Base-by-base conservation (phyloP, 495 filamentous ascomycete species). In the Penicillium silybi region DNA sequence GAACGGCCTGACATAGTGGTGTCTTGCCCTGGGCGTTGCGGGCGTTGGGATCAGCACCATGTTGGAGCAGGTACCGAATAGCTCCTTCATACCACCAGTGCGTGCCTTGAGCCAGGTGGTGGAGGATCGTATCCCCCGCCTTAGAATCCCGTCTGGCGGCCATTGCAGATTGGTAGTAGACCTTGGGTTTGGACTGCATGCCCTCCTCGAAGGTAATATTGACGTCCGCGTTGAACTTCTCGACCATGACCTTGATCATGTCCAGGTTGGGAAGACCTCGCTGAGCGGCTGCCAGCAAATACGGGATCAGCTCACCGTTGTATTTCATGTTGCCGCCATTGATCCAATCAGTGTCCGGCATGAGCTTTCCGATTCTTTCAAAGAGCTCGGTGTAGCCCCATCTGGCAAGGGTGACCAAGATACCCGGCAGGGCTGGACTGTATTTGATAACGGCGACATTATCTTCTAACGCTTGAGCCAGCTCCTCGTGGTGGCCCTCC, bases 31-130 rank as follows among this genome's bases (percentile, higher is more conserved):
- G 26, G 2, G 50, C 42, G 44, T 77, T 62, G 4, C 61, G 61
- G 10, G 62, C 39, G 3, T 72, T 63, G n/a, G 67, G 55, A 43
- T 77, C 61, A 8, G 73, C 71, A n/a, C 69, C 69, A 1, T 65
- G 57, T n/a, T 69, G 27, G 2, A 79, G 10, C 0, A 79, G 58
- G 40, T 76, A 80, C 7, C 59, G 63, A 11, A 80, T 61, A 20
- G 71, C 73, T 19, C 65, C 46, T n/a, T 63, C 54, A 5, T 77
- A 62, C 77, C 77, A 80, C 70, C 70, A 77, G 27, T 74, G 59
- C 0, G 53, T 48, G 2, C 68, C 70, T 22, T 50, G 46, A 19
- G 67, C 71, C 13, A 78, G 52, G 18, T 53, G 34, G 54, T 75
- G 73, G 3, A 78, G 62, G 27, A 69, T 59, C 17, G 57, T 66